These are phyloP conservation scores for Daldinia concentrica DNA, from an alignment of 495 filamentous ascomycete species.

Conservation along the genomic window DNA sequence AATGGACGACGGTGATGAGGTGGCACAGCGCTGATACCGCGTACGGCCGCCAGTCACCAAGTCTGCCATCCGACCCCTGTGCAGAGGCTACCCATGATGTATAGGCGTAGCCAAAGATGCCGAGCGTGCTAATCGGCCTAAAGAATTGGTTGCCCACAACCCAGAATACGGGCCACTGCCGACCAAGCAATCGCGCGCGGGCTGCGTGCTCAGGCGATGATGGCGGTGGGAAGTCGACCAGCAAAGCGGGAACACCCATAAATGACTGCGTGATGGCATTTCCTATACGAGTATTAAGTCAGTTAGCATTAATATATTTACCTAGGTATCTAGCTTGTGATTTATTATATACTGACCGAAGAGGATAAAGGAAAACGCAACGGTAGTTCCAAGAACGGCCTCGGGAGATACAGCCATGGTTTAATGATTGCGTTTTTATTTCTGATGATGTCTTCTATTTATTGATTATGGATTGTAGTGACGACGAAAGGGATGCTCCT, in stretches of 20 bases:
- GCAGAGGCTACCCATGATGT: conserved; percentile 43
- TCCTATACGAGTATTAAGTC: conserved; percentile 38
- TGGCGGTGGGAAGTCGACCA: conserved; percentile 57
- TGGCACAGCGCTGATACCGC: conserved; percentile 53
- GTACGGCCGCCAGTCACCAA: conserved; percentile 54
- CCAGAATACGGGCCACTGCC: conserved; percentile 61
- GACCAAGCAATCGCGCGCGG: conserved; percentile 53
- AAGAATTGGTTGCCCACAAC: conserved; percentile 59
- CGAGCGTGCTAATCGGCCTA: conserved; percentile 58
- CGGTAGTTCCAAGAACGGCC: conserved; percentile 49
- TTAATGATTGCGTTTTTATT: conserved; percentile 3
- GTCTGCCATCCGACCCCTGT: conserved; percentile 22
- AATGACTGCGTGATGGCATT: conserved; percentile 63
- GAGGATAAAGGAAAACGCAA: conserved; percentile 57
- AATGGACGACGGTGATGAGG: conserved; percentile 56
- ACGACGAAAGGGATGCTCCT: neutral
- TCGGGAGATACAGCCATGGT: conserved; percentile 36
- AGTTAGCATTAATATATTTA: conserved; percentile 9
- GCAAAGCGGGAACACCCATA: conserved; percentile 59
- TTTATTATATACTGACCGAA: conserved; percentile 45
- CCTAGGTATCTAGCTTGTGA: no score
- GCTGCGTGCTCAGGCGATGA: conserved; percentile 50
- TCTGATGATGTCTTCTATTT: neutral
- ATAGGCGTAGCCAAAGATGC: conserved; percentile 58
- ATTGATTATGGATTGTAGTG: neutral